A percentile compares a stretch with the other conserved stretches of the same genome.
phyloP scores from a whole-genome alignment of 2,329 filamentous ascomycete genomes.

The Triangularia verruculosa region DNA sequence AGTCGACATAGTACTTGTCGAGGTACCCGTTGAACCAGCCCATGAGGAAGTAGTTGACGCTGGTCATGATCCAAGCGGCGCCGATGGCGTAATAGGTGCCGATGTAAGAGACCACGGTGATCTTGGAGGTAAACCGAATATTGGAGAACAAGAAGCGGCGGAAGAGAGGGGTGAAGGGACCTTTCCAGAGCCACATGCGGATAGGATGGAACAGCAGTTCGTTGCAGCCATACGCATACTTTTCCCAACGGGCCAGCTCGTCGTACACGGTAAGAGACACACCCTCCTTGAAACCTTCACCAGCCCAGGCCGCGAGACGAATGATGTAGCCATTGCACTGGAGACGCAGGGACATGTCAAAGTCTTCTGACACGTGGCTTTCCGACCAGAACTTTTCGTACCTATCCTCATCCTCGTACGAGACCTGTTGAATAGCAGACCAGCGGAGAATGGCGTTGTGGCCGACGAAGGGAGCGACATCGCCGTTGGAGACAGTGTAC shows the following conservation, averaged over 20 bases:
- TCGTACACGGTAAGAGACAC: constrained; percentile 83
- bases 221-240: constrained; percentile 81
- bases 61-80: constrained; percentile 70
- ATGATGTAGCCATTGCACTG: constrained; percentile 71
- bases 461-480: constrained; percentile 77
- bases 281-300: constrained; percentile 77
- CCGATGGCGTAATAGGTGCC: constrained; percentile 79
- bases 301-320: constrained; percentile 69
- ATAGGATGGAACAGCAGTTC: constrained; percentile 79
- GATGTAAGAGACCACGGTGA: constrained; percentile 74
- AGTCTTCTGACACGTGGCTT: constrained; percentile 75
- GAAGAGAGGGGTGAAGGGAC: constrained; percentile 79
- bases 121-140: constrained; percentile 72
- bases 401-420: constrained; percentile 65
- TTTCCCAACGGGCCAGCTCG: constrained; percentile 81
- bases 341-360: constrained; percentile 76
- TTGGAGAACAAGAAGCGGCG: constrained; percentile 68
- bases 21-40: constrained; percentile 76
- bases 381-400: constrained; percentile 82
- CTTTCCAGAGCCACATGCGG: constrained; percentile 66
- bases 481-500: constrained; percentile 73
- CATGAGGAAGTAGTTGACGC: constrained; percentile 71
- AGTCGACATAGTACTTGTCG: constrained; percentile 77
- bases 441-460: constrained; percentile 76
- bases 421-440: constrained; percentile 71